Conservation (phyloP, 2,329 filamentous ascomycete genomes). For the Chaetoscypha palmicola region DNA sequence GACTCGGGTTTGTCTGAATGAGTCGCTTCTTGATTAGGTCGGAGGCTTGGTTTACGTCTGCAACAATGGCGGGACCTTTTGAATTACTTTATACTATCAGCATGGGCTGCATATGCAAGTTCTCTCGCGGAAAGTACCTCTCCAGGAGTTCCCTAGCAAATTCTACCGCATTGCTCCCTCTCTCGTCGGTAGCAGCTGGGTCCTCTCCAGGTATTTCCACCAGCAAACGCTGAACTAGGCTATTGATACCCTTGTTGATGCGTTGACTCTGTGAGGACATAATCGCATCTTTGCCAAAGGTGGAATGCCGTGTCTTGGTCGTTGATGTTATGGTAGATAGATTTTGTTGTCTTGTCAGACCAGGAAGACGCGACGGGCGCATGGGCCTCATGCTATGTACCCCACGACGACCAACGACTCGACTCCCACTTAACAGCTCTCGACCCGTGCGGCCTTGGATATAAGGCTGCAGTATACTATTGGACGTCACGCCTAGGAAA, state of each 20-base stretch:
- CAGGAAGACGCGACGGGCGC: no score
- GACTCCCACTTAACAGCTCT: no score
- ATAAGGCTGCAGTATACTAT: slow-evolving; percentile 3
- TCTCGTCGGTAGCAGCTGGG: slow-evolving; percentile 59
- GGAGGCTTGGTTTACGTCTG: slow-evolving; percentile 76
- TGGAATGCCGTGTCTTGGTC: no score
- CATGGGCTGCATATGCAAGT: not conserved
- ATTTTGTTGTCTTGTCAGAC: no score
- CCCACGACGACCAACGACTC: no score
- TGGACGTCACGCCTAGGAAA: slow-evolving; percentile 16
- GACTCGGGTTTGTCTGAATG: slow-evolving; percentile 67
- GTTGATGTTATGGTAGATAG: no score
- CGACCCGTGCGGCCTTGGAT: slow-evolving; percentile 4
- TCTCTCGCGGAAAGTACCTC: slow-evolving; percentile 24
- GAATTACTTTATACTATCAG: slow-evolving; percentile 18
- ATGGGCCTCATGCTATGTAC: no score
- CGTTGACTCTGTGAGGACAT: slow-evolving; percentile 43
- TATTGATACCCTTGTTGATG: slow-evolving; percentile 71
- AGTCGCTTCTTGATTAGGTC: slow-evolving; percentile 88
- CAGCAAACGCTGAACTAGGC: slow-evolving; percentile 68
- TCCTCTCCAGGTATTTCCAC: slow-evolving; percentile 59
- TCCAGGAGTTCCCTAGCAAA: slow-evolving; percentile 41
- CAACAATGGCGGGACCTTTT: slow-evolving; percentile 28
- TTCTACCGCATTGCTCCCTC: slow-evolving; percentile 55
- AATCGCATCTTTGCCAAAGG: slow-evolving; percentile 29